Conservation (phyloP, 805 yeast genomes). For the Yarrowia sp. region DNA sequence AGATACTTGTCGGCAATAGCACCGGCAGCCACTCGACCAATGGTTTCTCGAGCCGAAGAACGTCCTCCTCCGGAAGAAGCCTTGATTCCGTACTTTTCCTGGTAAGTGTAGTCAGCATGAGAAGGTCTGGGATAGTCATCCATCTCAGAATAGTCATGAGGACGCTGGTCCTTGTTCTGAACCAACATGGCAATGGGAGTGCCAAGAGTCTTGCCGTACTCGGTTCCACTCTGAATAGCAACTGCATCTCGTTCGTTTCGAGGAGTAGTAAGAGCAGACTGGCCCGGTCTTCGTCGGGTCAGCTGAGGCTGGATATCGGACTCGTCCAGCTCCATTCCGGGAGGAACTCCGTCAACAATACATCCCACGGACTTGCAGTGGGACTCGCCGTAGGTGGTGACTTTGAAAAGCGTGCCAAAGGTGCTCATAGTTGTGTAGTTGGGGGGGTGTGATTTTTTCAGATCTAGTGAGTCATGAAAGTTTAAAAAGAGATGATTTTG, state of each 20-base stretch:
- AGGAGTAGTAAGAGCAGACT: slow-evolving; percentile 87
- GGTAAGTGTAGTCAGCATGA: slow-evolving; percentile 94
- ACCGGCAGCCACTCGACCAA: slow-evolving; percentile 98
- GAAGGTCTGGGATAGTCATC: slow-evolving; percentile 96
- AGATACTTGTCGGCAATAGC: slow-evolving; percentile 95
- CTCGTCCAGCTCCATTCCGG: slow-evolving; percentile 82
- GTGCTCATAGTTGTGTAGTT: slow-evolving; percentile 55
- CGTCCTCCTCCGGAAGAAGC: slow-evolving; percentile 98
- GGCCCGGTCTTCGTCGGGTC: slow-evolving; percentile 97
- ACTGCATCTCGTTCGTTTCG: slow-evolving; percentile 92
- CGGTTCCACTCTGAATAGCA: slow-evolving; percentile 91
- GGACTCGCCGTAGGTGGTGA: slow-evolving; percentile 96
- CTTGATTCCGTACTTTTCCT: slow-evolving; percentile 84
- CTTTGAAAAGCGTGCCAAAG: slow-evolving; percentile 62
- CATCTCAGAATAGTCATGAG: slow-evolving; percentile 92
- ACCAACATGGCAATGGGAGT: slow-evolving; percentile 95
- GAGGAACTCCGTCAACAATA: slow-evolving; percentile 97
- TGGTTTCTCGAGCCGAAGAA: slow-evolving; percentile 95
- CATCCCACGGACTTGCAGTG: slow-evolving; percentile 98
- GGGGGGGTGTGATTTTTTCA: not conserved
- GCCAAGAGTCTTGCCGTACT: slow-evolving; percentile 84
- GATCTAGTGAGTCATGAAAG: slow-evolving; percentile 1
- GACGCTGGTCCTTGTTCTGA: slow-evolving; percentile 92
- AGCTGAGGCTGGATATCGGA: slow-evolving; percentile 92
- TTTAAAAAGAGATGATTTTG: not conserved